Evolutionary conservation across 768 basidiomycete species (phyloP).

Genomic region (Kwoniella dejecticola): DNA sequence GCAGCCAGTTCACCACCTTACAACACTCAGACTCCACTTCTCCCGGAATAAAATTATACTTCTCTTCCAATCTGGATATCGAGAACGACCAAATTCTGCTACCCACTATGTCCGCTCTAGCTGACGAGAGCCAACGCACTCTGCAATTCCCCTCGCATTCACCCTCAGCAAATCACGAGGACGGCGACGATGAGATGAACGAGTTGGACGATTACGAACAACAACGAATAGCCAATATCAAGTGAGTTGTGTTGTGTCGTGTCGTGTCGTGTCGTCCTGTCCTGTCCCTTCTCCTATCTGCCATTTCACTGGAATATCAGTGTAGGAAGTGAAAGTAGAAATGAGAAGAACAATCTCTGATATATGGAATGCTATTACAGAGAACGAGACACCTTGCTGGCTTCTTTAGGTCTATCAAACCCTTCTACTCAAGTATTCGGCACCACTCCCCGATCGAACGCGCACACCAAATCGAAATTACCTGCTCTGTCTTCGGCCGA

Average conservation of each 20-base stretch:
- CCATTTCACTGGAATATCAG: too few relatives aligned
- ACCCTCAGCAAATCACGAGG: background rate
- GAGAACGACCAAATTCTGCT: too few relatives aligned
- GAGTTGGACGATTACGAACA: slow-evolving; percentile 40
- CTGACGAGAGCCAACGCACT: slow-evolving; percentile 12
- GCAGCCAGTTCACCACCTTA: too few relatives aligned
- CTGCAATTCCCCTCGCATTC: background rate
- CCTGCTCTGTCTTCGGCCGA: slow-evolving; percentile 7
- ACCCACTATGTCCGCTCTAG: slow-evolving; percentile 1
- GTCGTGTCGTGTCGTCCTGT: too few relatives aligned
- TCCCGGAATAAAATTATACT: too few relatives aligned
- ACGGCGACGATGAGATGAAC: slow-evolving; percentile 19
- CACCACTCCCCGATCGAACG: background rate
- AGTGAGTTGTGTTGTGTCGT: slow-evolving; percentile 30
- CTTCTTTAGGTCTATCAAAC: slow-evolving; percentile 14
- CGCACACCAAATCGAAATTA: slow-evolving; percentile 4
- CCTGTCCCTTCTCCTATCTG: background rate
- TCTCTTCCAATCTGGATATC: too few relatives aligned
- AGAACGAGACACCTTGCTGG: background rate
- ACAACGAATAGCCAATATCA: slow-evolving; percentile 45
- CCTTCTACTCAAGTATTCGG: background rate
- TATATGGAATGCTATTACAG: too few relatives aligned
- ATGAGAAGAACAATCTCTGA: too few relatives aligned
- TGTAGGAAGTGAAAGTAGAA: background rate
- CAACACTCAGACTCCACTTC: too few relatives aligned